Conservation (phyloP, 345 rosid species). For the Salix suchowensis region DNA sequence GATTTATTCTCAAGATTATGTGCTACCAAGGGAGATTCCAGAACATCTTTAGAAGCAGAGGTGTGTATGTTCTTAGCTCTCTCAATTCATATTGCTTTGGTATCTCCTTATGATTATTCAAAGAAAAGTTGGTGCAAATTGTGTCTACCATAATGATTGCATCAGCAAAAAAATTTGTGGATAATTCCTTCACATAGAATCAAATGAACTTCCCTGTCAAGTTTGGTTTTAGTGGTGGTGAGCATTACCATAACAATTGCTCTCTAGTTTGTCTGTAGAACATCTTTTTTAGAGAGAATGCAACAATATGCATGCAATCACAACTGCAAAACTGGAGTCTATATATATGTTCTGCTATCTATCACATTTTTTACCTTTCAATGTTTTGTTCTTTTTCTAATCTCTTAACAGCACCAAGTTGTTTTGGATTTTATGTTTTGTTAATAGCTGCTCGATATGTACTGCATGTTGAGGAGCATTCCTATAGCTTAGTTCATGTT, state of each 20-base stretch:
- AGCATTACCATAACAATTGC: neutral
- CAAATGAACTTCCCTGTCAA: neutral
- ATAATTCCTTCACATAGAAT: neutral
- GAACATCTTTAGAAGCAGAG: constrained; percentile 96
- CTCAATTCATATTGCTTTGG: neutral
- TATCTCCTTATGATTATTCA: neutral
- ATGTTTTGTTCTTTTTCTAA: neutral
- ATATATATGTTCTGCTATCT: neutral
- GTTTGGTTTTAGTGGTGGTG: neutral
- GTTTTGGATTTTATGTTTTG: neutral
- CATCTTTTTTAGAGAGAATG: neutral
- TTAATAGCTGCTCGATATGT: neutral
- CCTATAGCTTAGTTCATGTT: constrained; percentile 1
- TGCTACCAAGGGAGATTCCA: constrained; percentile 73
- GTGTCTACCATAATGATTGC: neutral
- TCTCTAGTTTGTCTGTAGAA: neutral
- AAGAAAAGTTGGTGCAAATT: neutral
- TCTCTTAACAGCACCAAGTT: neutral
- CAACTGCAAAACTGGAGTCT: neutral
- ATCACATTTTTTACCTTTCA: neutral
- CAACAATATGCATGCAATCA: neutral
- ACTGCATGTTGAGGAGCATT: constrained; percentile 5
- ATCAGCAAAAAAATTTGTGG: neutral
- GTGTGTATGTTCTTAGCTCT: constrained; percentile 33
- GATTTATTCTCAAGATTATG: constrained; percentile 70